phyloP scores from a whole-genome alignment of 1,284 basidiomycete genomes.

The Rhodotorula mucilaginosa region DNA sequence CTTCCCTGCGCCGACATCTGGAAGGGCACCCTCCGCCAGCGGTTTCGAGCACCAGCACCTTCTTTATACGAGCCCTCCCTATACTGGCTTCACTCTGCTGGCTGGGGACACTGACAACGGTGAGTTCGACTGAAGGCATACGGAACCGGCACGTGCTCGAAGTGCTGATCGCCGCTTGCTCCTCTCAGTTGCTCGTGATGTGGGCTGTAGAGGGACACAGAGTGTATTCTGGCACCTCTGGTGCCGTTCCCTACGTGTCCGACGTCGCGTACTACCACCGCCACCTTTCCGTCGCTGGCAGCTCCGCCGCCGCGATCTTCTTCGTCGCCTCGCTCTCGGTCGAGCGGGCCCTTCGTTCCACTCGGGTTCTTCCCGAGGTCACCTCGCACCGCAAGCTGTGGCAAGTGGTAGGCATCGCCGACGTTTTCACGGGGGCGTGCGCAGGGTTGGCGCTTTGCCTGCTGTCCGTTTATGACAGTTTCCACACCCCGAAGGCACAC shows the following conservation, averaged over 20 bases:
- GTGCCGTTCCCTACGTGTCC: conserved; percentile 8
- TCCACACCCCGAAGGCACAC: neutral
- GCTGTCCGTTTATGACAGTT: neutral
- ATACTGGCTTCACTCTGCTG: neutral
- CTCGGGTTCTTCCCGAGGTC: conserved; percentile 22
- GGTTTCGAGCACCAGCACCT: neutral
- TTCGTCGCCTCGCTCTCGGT: neutral
- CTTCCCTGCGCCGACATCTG: neutral
- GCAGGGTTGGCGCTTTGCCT: conserved; percentile 2
- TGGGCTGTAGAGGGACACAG: neutral
- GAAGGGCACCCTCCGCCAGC: too few species aligned
- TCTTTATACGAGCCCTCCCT: neutral
- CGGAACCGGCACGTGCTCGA: too few species aligned
- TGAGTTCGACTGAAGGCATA: neutral
- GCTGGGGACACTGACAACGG: neutral
- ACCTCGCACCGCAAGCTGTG: conserved; percentile 19
- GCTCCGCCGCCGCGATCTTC: conserved; percentile 6
- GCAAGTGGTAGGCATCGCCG: conserved; percentile 1
- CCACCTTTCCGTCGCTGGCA: conserved; percentile 4
- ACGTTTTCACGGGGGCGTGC: neutral
- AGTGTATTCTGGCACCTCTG: neutral
- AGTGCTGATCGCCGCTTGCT: neutral
- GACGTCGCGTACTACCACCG: conserved; percentile 10
- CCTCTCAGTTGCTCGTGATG: neutral
- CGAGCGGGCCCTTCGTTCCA: conserved; percentile 18